A percentile compares a stretch with the other conserved stretches of the same genome.
These are phyloP conservation scores for Scheffersomyces illinoinensis DNA, from an alignment of 1,139 yeast genomes.

Conservation along the genomic window DNA sequence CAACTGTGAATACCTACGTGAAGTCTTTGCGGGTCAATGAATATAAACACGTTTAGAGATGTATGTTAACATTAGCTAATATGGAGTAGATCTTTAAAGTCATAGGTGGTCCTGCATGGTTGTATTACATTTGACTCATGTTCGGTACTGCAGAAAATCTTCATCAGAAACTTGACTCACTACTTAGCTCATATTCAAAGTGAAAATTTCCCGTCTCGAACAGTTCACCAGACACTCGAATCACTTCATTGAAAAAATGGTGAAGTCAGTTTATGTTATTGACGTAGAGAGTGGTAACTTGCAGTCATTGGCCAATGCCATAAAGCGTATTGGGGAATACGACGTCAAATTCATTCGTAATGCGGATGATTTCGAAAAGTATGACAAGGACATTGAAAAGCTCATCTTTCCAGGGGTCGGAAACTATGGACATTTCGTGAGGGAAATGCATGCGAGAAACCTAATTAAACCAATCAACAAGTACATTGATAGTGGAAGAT, in stretches of 20 bases:
- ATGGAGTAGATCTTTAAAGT: neutral
- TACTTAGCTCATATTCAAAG: neutral
- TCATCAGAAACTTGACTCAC: neutral
- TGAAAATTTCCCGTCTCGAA: neutral
- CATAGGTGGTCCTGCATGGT: neutral
- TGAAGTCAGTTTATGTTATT: conserved; percentile 62
- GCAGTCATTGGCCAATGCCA: conserved; percentile 85
- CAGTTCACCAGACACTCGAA: neutral
- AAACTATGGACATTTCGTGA: conserved; percentile 90
- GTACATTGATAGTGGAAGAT: conserved; percentile 72
- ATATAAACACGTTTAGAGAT: neutral
- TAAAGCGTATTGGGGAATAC: conserved; percentile 69
- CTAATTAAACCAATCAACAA: conserved; percentile 64
- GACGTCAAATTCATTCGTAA: conserved; percentile 52
- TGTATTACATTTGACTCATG: conserved; percentile 5
- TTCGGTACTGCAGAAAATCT: neutral
- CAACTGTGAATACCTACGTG: neutral
- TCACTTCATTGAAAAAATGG: conserved; percentile 14
- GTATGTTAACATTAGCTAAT: neutral
- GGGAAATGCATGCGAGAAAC: conserved; percentile 59
- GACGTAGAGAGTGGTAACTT: conserved; percentile 96
- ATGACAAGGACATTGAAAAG: conserved; percentile 48
- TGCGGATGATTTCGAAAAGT: conserved; percentile 34
- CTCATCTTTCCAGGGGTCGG: conserved; percentile 93
- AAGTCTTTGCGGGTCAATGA: conserved; percentile 1